Percentiles rank a stretch among this genome's conserved stretches.
Conservation (phyloP, 2,329 filamentous ascomycete species). For the Pleomassaria siparia region DNA sequence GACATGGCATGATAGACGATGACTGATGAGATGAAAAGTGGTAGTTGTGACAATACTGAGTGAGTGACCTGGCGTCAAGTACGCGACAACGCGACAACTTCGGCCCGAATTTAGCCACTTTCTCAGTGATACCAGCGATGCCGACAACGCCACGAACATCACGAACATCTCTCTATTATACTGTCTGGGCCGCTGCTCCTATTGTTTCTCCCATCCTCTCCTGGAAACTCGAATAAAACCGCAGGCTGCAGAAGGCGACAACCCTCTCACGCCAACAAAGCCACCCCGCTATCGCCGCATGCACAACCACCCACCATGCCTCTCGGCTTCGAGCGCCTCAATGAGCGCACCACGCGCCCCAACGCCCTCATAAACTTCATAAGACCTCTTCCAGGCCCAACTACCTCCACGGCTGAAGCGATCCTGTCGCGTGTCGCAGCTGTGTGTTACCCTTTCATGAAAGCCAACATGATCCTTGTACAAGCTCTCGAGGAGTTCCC, state of each 20-base stretch:
- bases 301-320: slow-evolving; percentile 60
- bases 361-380: slow-evolving; percentile 84
- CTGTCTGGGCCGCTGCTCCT: background rate
- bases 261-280: background rate
- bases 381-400: slow-evolving; percentile 68
- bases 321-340: slow-evolving; percentile 75
- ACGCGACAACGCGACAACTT: slow-evolving; percentile 9
- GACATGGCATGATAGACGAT: too few species aligned
- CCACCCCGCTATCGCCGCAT: background rate
- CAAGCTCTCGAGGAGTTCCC: slow-evolving; percentile 74
- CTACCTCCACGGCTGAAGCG: slow-evolving; percentile 29
- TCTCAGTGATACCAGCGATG: too few species aligned
- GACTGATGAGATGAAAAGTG: background rate
- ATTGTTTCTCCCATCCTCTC: background rate
- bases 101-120: background rate
- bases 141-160: background rate
- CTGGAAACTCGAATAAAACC: background rate
- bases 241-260: too few species aligned
- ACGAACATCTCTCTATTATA: background rate
- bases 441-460: slow-evolving; percentile 69
- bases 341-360: slow-evolving; percentile 71
- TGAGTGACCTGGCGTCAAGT: slow-evolving; percentile 12
- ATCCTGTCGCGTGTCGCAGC: slow-evolving; percentile 54
- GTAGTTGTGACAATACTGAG: background rate
- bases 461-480: slow-evolving; percentile 48